A percentile compares a stretch with the other conserved stretches of the same genome.
Conservation (phyloP, 768 basidiomycete species). For the Heimioporus sp. region DNA sequence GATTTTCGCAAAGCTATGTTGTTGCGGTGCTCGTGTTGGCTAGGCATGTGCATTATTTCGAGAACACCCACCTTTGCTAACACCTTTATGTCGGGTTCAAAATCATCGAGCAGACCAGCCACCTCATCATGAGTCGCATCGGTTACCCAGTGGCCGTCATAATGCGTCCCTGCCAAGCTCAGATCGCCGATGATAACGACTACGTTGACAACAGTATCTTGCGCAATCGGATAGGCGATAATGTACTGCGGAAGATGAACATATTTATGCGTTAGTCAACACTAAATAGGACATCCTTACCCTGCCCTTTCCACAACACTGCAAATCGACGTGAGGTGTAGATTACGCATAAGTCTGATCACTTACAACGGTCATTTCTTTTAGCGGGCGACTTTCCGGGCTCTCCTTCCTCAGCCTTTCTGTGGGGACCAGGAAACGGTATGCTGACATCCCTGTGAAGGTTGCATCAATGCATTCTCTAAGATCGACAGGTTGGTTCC, state of each 20-base stretch:
- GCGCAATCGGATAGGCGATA: constrained; percentile 38
- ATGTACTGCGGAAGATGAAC: constrained; percentile 30
- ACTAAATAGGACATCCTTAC: neutral
- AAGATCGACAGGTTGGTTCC: neutral
- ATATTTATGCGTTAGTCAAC: neutral
- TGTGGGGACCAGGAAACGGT: constrained; percentile 37
- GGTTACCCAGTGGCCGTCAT: constrained; percentile 32
- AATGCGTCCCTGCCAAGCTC: constrained; percentile 26
- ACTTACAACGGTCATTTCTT: neutral
- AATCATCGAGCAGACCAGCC: constrained; percentile 25
- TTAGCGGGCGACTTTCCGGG: constrained; percentile 25
- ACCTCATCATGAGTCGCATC: constrained; percentile 34
- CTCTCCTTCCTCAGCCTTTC: constrained; percentile 25
- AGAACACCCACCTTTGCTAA: constrained; percentile 26
- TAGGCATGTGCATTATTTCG: too few species aligned
- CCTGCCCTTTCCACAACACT: constrained; percentile 12
- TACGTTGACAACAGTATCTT: constrained; percentile 36
- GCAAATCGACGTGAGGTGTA: constrained; percentile 9
- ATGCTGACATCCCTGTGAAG: constrained; percentile 42
- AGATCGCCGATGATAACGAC: constrained; percentile 31
- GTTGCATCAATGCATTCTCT: constrained; percentile 24
- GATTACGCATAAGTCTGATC: neutral
- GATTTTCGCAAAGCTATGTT: constrained; percentile 34
- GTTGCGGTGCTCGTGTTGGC: too few species aligned
- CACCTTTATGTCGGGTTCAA: constrained; percentile 36